phyloP scores from a whole-genome alignment of 2,329 filamentous ascomycete species.

The Aspergillus tamarii region DNA sequence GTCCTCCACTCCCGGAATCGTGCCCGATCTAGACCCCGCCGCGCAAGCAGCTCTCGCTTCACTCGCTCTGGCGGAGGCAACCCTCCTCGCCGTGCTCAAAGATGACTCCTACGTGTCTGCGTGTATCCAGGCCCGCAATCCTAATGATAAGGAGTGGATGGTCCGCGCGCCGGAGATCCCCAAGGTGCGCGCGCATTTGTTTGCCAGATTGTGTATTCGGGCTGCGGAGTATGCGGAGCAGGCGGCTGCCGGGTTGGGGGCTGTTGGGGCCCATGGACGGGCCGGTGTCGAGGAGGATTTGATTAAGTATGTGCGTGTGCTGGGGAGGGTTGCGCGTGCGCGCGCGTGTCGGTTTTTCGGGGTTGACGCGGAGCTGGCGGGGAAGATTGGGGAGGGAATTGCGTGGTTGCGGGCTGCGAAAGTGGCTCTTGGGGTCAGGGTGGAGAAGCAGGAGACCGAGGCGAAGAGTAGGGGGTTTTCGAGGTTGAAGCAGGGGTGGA shows the following conservation, averaged over 20 bases:
- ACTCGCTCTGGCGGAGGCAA: slow-evolving; percentile 83
- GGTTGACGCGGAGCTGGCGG: slow-evolving; percentile 82
- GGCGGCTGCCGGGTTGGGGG: slow-evolving; percentile 59
- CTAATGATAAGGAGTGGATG: slow-evolving; percentile 93
- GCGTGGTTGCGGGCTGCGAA: slow-evolving; percentile 82
- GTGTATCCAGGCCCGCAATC: slow-evolving; percentile 79
- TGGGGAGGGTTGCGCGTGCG: slow-evolving; percentile 74
- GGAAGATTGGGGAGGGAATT: slow-evolving; percentile 80
- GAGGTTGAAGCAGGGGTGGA: slow-evolving; percentile 72
- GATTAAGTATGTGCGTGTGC: slow-evolving; percentile 72
- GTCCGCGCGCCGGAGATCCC: slow-evolving; percentile 85
- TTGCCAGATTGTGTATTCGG: slow-evolving; percentile 83
- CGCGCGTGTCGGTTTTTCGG: slow-evolving; percentile 90
- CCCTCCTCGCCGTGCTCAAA: slow-evolving; percentile 84
- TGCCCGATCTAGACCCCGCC: slow-evolving; percentile 51
- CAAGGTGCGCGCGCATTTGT: slow-evolving; percentile 84
- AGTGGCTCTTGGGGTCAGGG: slow-evolving; percentile 70
- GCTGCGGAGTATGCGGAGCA: slow-evolving; percentile 84
- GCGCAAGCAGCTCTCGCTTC: slow-evolving; percentile 48
- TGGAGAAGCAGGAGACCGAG: slow-evolving; percentile 50
- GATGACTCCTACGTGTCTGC: slow-evolving; percentile 89
- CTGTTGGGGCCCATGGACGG: slow-evolving; percentile 34
- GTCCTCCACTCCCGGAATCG: slow-evolving; percentile 2
- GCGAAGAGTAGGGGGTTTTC: slow-evolving; percentile 38
- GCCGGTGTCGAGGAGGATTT: slow-evolving; percentile 64